These are phyloP conservation scores for Fraxinus americana DNA, from an alignment of 257 asterid genomes.

Conservation along the genomic window DNA sequence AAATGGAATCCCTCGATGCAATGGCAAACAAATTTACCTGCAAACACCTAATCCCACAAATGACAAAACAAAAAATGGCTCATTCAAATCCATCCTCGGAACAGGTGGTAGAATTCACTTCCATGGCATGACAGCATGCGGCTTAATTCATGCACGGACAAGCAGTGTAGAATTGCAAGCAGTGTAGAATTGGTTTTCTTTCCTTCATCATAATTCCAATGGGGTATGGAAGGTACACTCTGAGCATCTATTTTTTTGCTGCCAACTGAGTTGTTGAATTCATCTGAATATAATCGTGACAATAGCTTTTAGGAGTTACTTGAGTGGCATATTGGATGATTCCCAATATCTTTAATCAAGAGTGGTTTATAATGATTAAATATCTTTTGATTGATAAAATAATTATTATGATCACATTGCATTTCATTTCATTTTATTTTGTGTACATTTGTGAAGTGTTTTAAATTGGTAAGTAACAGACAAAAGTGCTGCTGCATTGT, in stretches of 20 bases:
- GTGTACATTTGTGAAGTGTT: neutral
- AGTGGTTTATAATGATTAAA: neutral
- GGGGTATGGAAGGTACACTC: neutral
- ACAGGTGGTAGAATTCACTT: constrained; percentile 36
- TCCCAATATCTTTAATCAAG: neutral
- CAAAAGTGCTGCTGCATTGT: neutral
- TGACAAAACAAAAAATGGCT: neutral
- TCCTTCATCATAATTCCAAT: neutral
- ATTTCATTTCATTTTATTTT: neutral
- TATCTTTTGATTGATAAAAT: neutral
- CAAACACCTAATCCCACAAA: neutral
- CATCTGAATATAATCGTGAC: constrained; percentile 13
- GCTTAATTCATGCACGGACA: constrained; percentile 20
- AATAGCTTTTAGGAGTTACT: constrained; percentile 17
- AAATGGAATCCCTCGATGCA: neutral
- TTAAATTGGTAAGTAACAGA: neutral
- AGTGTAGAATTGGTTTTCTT: constrained; percentile 6
- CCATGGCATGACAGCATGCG: constrained; percentile 35
- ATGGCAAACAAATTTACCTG: neutral
- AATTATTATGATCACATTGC: neutral
- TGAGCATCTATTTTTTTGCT: neutral
- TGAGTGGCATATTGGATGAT: constrained; percentile 1
- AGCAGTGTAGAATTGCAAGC: constrained; percentile 5
- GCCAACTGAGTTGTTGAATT: neutral
- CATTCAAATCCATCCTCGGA: neutral